Conservation (phyloP, 2,329 filamentous ascomycete genomes). For the Coniochaeta sp. region DNA sequence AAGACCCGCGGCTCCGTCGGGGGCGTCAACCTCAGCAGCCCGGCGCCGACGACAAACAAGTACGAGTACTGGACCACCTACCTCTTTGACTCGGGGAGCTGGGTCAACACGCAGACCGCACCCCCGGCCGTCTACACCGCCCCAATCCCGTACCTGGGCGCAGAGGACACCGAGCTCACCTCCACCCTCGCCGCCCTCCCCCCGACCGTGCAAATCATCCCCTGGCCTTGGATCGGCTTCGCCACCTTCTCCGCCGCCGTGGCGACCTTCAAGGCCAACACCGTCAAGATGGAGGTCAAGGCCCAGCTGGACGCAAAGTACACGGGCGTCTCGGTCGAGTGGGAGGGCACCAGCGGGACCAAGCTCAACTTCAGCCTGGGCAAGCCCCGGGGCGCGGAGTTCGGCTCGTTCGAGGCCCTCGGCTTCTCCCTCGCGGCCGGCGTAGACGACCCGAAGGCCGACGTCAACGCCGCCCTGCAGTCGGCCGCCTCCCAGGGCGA, state of each 20-base stretch:
- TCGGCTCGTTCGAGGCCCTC: background rate
- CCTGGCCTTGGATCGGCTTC: background rate
- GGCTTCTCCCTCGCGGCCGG: background rate
- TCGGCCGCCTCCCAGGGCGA: background rate
- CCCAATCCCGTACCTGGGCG: background rate
- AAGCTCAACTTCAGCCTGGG: background rate
- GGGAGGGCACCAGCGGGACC: background rate
- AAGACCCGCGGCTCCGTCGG: background rate
- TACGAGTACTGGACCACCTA: background rate
- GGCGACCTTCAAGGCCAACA: background rate
- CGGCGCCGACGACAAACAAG: background rate
- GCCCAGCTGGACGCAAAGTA: background rate
- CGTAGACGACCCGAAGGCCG: background rate
- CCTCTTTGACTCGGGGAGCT: background rate
- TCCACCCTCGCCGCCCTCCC: too few relatives aligned
- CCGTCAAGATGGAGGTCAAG: background rate
- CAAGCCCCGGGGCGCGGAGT: background rate
- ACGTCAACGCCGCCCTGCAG: background rate
- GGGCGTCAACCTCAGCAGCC: background rate
- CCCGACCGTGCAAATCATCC: background rate
- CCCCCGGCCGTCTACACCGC: background rate
- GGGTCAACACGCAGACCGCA: background rate
- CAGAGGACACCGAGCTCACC: background rate
- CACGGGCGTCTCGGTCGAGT: background rate
- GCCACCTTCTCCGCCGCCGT: background rate